Evolutionary conservation across 2,329 filamentous ascomycete genomes (phyloP), one percentile per base, ranked within the genome.

Genomic region (Falciphora oryzae): DNA sequence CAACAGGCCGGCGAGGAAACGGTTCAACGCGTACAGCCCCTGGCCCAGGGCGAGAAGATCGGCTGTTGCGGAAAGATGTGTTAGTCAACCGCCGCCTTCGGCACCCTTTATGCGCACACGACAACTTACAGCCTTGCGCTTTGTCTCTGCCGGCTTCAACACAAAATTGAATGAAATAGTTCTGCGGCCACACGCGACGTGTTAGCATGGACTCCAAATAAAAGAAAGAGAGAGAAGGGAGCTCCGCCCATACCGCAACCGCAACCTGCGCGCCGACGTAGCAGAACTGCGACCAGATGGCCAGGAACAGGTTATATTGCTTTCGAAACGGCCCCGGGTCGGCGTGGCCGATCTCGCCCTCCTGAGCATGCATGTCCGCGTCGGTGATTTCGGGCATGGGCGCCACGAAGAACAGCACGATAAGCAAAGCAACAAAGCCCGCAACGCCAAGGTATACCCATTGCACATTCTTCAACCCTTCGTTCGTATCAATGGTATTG

Each of bases 401-500:
- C 14, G 79, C 80, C 65, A 88, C 79, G 71, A 83, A 86, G 73
- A 88, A 89, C 13, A 88, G 77, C 2, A 80, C 75, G 0, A 84
- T 81, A 1, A 89, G 78, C 13, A 82, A 65, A 67, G 81, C 83
- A 31, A 87, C 84, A 65, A 89, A 88, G 67, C 78, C 77, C 2
- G 85, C 86, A 38, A 88, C 85, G 5, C 83, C 85, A 2, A 89
- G 78, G 69, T 89, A 89, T 1, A 84, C 82, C 84, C 85, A 89
- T 71, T 89, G 86, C 11, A 88, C 85, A 63, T 83, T 88, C 68
- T 78, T 75, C 63, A 89, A 73, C 3, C 81, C 79, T n/a, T 80
- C 73, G 13, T 74, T 75, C 62, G 78, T 79, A 44, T 82, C 77
- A 44, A 80, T 77, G 0, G 80, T 82, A 63, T 83, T 76, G 57